Evolutionary conservation across 1,284 basidiomycete species (phyloP).

Genomic region (Bondarzewia mesenterica): DNA sequence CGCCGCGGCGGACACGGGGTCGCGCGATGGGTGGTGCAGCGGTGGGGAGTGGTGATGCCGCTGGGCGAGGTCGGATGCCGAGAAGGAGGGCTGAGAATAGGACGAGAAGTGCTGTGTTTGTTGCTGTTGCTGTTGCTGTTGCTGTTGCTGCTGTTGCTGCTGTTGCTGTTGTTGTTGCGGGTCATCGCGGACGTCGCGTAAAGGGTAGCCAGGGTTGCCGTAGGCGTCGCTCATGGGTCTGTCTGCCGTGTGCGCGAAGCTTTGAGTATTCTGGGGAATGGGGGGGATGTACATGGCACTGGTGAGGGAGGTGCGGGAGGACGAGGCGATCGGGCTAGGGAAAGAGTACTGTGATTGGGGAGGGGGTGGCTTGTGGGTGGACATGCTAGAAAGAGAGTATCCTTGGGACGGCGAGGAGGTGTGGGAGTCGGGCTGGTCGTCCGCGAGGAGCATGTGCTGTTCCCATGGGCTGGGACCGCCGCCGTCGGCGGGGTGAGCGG

Average conservation of each 20-base stretch:
- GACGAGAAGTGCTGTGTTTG: constrained; percentile 18
- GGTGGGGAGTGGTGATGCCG: constrained; percentile 25
- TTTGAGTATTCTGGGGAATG: constrained; percentile 15
- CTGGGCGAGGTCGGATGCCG: constrained; percentile 22
- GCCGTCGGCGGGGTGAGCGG: constrained; percentile 41
- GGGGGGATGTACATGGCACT: constrained; percentile 29
- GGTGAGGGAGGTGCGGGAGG: constrained; percentile 29
- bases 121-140: constrained; percentile 5
- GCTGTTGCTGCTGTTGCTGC: constrained; percentile 29
- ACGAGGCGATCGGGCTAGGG: constrained; percentile 25
- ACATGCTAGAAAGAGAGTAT: constrained; percentile 35
- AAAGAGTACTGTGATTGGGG: constrained; percentile 26
- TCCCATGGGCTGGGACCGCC: constrained; percentile 51
- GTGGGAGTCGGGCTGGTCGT: constrained; percentile 35
- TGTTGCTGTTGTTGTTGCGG: too few species aligned
- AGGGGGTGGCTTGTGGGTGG: constrained; percentile 18
- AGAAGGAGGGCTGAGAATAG: constrained; percentile 37
- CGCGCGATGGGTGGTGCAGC: constrained; percentile 13
- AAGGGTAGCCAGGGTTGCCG: constrained; percentile 27
- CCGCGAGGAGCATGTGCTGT: constrained; percentile 44
- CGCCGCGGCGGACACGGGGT: too few species aligned
- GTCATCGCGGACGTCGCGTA: constrained; percentile 34
- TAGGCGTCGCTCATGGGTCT: constrained; percentile 29
- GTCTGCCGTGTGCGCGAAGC: constrained; percentile 33
- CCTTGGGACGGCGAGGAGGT: constrained; percentile 29